Conservation (phyloP, 1,139 yeast species). For the Candida freyschussii region DNA sequence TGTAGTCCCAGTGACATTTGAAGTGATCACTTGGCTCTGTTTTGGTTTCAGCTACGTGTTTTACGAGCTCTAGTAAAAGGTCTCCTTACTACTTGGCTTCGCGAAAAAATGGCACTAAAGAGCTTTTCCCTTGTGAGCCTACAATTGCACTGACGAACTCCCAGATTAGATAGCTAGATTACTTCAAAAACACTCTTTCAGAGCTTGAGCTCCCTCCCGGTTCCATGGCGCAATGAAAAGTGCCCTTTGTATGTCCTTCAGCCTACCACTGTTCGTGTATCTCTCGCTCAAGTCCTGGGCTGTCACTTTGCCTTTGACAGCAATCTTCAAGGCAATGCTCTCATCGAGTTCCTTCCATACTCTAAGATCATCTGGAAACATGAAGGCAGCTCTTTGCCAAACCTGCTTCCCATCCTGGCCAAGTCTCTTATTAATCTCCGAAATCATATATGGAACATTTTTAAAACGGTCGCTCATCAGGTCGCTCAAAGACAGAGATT, state of each 20-base stretch:
- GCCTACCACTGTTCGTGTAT: conserved; percentile 41
- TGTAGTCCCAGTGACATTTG: no score
- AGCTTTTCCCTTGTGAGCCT: no score
- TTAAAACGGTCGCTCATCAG: conserved; percentile 46
- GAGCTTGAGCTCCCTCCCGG: conserved; percentile 21
- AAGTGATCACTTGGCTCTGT: no score
- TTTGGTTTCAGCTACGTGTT: no score
- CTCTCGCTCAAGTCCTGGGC: conserved; percentile 50
- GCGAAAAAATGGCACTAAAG: no score
- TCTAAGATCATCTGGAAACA: conserved; percentile 65
- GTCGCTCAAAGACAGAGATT: conserved; percentile 43
- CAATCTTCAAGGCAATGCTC: conserved; percentile 51
- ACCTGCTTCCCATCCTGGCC: conserved; percentile 26
- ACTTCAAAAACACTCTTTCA: conserved; percentile 25
- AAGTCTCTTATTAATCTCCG: conserved; percentile 42
- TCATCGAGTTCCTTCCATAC: conserved; percentile 65
- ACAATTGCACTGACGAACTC: no score
- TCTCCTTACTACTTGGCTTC: no score
- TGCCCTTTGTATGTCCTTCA: conserved; percentile 58
- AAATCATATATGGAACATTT: conserved; percentile 56
- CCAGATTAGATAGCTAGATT: no score
- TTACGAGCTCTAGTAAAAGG: no score
- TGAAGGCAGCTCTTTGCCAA: conserved; percentile 68
- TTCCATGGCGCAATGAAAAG: conserved; percentile 44
- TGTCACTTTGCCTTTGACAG: conserved; percentile 41